phyloP scores from a whole-genome alignment of 2,329 filamentous ascomycete genomes.

The Aspergillus alliaceus region DNA sequence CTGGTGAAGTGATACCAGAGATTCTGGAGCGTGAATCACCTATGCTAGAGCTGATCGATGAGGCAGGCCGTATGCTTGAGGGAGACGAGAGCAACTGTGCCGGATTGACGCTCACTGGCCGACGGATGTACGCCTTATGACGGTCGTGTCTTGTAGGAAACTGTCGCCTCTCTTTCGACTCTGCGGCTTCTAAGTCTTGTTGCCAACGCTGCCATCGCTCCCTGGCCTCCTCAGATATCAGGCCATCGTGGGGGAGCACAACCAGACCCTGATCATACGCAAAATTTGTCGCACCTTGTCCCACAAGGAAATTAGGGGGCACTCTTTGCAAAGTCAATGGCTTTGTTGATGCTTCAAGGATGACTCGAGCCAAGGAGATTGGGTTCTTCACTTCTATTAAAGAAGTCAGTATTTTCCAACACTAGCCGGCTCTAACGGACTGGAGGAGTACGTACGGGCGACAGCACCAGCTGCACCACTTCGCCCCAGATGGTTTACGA shows the following conservation, averaged over 20 bases:
- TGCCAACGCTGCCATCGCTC: constrained; percentile 80
- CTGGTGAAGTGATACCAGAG: constrained; percentile 1
- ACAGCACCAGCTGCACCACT: constrained; percentile 93
- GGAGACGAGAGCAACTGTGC: constrained; percentile 20
- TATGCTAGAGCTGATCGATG: not conserved
- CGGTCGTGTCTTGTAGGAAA: constrained; percentile 20
- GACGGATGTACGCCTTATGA: constrained; percentile 22
- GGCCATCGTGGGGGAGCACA: constrained; percentile 69
- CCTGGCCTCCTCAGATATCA: constrained; percentile 77
- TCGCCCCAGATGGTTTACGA: constrained; percentile 86
- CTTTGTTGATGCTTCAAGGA: constrained; percentile 74
- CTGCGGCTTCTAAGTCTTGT: constrained; percentile 65
- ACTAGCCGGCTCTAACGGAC: not conserved
- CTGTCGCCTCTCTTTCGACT: constrained; percentile 45
- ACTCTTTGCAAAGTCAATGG: constrained; percentile 83
- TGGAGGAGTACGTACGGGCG: constrained; percentile 62
- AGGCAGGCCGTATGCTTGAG: constrained; percentile 11
- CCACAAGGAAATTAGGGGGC: constrained; percentile 87
- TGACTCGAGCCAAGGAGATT: constrained; percentile 77
- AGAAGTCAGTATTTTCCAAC: not conserved
- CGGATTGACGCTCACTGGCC: constrained; percentile 23
- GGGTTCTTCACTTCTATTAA: constrained; percentile 72
- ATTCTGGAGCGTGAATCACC: not conserved
- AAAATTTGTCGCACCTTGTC: constrained; percentile 82
- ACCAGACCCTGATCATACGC: constrained; percentile 75